Evolutionary conservation across 192 early-diverging fungal genomes (phyloP).

Genomic region (Backusella mclennaniae): DNA sequence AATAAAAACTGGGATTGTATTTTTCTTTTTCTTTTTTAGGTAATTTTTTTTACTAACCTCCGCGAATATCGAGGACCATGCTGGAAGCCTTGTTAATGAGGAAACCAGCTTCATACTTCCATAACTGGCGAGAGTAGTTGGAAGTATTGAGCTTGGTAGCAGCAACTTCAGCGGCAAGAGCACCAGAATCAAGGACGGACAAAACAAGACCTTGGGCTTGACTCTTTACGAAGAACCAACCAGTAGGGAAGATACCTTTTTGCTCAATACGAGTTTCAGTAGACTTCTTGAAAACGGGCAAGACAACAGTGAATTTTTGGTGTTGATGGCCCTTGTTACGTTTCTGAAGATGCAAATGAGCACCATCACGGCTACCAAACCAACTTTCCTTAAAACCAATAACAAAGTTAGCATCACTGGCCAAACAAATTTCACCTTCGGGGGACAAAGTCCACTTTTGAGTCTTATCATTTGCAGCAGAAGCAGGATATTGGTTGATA

Average conservation of each 20-base stretch:
- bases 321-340: background rate
- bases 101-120: conserved; percentile 35
- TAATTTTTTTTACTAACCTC: conserved; percentile 23
- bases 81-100: conserved; percentile 38
- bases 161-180: conserved; percentile 27
- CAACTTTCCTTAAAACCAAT: conserved; percentile 32
- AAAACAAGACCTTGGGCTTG: conserved; percentile 26
- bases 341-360: conserved; percentile 28
- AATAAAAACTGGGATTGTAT: conserved; percentile 6
- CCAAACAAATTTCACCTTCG: conserved; percentile 14
- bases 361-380: conserved; percentile 29
- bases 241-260: conserved; percentile 25
- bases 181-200: conserved; percentile 29
- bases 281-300: conserved; percentile 31
- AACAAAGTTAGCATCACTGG: conserved; percentile 10
- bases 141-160: conserved; percentile 21
- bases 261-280: background rate
- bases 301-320: conserved; percentile 27
- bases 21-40: conserved; percentile 14
- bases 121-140: conserved; percentile 36
- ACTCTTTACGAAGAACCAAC: conserved; percentile 44
- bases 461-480: background rate
- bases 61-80: conserved; percentile 33
- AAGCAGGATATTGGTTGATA: conserved; percentile 7
- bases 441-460: conserved; percentile 18